Evolutionary conservation across 192 early-diverging fungal genomes (phyloP), one percentile per base, ranked within the genome.

Genomic region (Thamnidium elegans): DNA sequence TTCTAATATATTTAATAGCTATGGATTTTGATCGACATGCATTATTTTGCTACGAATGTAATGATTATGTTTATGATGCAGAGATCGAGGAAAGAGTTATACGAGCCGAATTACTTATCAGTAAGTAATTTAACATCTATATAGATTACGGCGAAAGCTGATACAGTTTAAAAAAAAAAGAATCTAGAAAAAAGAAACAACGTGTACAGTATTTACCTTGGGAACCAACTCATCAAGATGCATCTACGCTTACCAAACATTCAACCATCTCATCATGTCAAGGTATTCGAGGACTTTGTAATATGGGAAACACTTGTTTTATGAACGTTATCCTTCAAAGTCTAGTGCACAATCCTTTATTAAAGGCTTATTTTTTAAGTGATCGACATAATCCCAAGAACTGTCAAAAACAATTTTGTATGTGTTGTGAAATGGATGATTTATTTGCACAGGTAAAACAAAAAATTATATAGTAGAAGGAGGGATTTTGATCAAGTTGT

Each of bases 251-350:
- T 53, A 73, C 72, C 50, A 69, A 70, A 14, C 65, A 74, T 15
- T 78, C 84, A 1, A 67, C 63, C 9, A 60, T 85, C 3, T 52
- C 67, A 30, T 43, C 67, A 4, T 90, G 88, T 65, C 81, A 81
- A 67, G 83, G 83, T 65, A 76, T 67, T 36, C 86, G 96, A n/a
- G 96, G 96, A 15, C 73, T 96, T 55, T 74, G 82, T 34, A 99
- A 99, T 62, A 84, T 99, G 79, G 96, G 96, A 14, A 88, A 90
- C 0, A 99, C 96, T 1, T 99, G 96, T 70, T 99, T 94, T 65
- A 94, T 99, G 85, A 94, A 92, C 72, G 91, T 90, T 4, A 88
- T 99, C 21, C 78, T 99, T 45, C 96, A 99, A 72, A 84, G 89
- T 17, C 83, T 99, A 59, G 78, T 91, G 15, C 94, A 97, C 71